Conservation (phyloP, 805 yeast species). For the Candida fluviatilis region DNA sequence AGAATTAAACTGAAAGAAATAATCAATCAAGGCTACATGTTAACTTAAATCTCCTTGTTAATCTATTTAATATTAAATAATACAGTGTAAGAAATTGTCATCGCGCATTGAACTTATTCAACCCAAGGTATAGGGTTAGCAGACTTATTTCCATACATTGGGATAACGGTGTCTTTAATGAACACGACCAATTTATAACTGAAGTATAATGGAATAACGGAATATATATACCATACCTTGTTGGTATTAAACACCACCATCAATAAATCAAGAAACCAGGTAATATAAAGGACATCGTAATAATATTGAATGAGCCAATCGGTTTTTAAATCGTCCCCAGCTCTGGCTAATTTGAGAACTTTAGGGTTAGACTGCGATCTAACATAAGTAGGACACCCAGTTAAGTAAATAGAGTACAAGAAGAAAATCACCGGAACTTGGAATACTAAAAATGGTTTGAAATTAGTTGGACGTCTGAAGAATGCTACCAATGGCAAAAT, state of each 20-base stretch:
- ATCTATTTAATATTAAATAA: no score
- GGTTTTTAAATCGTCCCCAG: conserved; percentile 62
- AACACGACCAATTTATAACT: conserved; percentile 37
- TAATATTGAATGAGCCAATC: conserved; percentile 62
- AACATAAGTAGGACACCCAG: conserved; percentile 13
- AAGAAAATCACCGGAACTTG: conserved; percentile 1
- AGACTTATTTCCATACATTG: not conserved
- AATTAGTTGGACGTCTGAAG: conserved; percentile 44
- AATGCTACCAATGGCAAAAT: conserved; percentile 33
- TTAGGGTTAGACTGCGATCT: conserved; percentile 2
- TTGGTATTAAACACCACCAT: conserved; percentile 52
- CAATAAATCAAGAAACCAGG: conserved; percentile 53
- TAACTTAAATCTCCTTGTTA: no score
- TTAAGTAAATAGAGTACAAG: conserved; percentile 10
- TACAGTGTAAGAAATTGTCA: no score
- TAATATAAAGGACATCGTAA: conserved; percentile 65
- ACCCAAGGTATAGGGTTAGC: no score
- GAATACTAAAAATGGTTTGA: conserved; percentile 30
- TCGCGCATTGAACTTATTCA: no score
- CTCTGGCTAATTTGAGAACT: conserved; percentile 31
- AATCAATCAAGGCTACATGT: no score
- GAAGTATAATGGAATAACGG: conserved; percentile 51
- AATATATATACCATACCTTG: conserved; percentile 55
- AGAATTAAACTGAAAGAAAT: no score
- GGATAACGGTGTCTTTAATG: not conserved